Base-by-base conservation (phyloP, 257 asterid species). In the Rauvolfia tetraphylla region DNA sequence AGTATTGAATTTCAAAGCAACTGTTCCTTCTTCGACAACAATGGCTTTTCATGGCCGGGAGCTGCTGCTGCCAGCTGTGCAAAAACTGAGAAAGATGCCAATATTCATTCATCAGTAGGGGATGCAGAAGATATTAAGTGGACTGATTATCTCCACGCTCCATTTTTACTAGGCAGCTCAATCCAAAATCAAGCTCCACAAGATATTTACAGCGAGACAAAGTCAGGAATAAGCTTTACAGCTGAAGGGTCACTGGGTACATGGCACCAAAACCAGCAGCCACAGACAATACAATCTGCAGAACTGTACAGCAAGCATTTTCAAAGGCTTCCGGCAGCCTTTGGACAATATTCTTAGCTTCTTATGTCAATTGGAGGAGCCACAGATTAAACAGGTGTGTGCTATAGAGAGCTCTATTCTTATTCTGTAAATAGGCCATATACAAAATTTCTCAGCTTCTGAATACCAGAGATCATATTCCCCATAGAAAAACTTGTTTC, bases 111-210 rank as follows among this genome's bases (percentile, higher is more conserved):
- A 23, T 75, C 78, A 15, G 81, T 25, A 27, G 22, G 23, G 8
- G 87, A 79, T 46, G 44, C 86, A 2, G 93, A 88, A 12, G 94
- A 88, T 20, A 83, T 86, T 13, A 90, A 84, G 79, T 91, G 98
- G 98, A 73, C 84, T 0, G 97, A 92, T 15, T 93, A 90, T 87
- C 76, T 93, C 49, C 98, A 89, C 31, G 71, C 89, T 23, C 96
- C 94, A n/a, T 87, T 86, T 27, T 27, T 88, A 10, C 74, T 86
- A 3, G 90, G 89, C 18, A 86, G 71, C 18, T 38, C 63, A 2
- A 69, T 78, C 0, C 84, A 79, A 2, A 83, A 72, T 73, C 86
- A 77, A 51, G 39, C 34, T 41, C 17, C 48, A 6, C 75, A 44
- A 29, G 90, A 86, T n/a, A 62, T 85, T 46, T 86, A 83, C 81